Evolutionary conservation across 306 rosid species (phyloP).

Genomic region (Arachis hypogaea): DNA sequence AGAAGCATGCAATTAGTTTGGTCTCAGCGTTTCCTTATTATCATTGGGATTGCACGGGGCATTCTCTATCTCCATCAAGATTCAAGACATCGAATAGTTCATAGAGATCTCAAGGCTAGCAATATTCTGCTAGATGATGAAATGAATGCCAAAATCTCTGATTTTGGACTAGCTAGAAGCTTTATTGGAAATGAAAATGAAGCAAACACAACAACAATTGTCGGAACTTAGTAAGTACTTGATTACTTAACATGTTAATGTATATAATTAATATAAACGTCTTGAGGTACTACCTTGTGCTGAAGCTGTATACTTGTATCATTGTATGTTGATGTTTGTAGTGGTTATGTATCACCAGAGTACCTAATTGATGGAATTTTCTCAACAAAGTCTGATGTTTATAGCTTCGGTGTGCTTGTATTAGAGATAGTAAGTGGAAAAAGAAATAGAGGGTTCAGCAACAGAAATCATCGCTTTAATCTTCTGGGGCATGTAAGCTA

Average conservation of each 20-base stretch:
- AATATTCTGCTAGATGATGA: slow-evolving; percentile 32
- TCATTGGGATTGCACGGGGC: slow-evolving; percentile 55
- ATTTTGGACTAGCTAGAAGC: slow-evolving; percentile 42
- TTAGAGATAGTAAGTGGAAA: slow-evolving; percentile 39
- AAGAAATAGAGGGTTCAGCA: slow-evolving; percentile 31
- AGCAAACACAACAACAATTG: slow-evolving; percentile 30
- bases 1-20: slow-evolving; percentile 33
- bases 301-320: background rate
- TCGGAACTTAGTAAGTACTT: slow-evolving; percentile 38
- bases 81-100: slow-evolving; percentile 41
- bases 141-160: slow-evolving; percentile 36
- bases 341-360: slow-evolving; percentile 35
- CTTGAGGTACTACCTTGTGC: background rate
- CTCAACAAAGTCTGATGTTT: slow-evolving; percentile 37
- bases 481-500: slow-evolving; percentile 32
- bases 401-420: slow-evolving; percentile 37
- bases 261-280: background rate
- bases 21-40: slow-evolving; percentile 42
- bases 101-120: slow-evolving; percentile 38
- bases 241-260: no score
- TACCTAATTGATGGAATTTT: background rate
- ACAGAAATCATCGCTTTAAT: slow-evolving; percentile 19
- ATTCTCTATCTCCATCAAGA: slow-evolving; percentile 61
- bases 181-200: slow-evolving; percentile 31
- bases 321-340: background rate